Evolutionary conservation across 2,329 filamentous ascomycete genomes (phyloP).

Genomic region (Apiospora phragmitis): DNA sequence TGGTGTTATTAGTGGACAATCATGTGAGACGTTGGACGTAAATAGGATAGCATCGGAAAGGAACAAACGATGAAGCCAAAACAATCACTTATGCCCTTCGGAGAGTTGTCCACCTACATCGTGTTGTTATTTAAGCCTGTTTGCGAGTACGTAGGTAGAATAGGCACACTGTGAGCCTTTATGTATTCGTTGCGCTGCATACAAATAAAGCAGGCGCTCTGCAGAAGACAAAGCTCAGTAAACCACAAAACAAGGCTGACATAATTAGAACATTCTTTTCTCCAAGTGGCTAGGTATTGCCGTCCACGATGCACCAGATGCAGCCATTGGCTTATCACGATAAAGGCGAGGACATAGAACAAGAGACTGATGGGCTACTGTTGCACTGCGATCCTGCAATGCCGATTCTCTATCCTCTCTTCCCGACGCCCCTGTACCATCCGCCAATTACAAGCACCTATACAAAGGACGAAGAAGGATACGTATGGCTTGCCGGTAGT

Average conservation of each 20-base stretch:
- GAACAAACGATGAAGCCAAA: too few relatives aligned
- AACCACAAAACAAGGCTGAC: too few relatives aligned
- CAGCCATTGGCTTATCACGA: not conserved
- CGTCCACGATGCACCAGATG: too few relatives aligned
- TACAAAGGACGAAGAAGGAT: not conserved
- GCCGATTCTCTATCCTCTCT: not conserved
- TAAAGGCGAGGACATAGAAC: not conserved
- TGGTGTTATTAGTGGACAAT: too few relatives aligned
- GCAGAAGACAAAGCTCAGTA: too few relatives aligned
- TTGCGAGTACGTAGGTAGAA: not conserved
- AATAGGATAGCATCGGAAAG: too few relatives aligned
- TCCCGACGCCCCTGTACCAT: not conserved
- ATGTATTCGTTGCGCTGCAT: not conserved
- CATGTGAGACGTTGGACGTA: too few relatives aligned
- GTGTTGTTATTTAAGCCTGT: not conserved
- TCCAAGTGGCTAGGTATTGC: too few relatives aligned
- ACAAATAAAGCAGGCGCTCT: not conserved
- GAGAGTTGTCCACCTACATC: not conserved
- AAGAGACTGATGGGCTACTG: not conserved
- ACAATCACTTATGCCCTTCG: not conserved
- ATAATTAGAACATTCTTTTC: too few relatives aligned
- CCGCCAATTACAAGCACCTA: not conserved
- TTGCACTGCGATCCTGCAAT: not conserved
- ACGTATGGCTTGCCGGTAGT: not conserved
- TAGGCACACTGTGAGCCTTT: not conserved